Evolutionary conservation across 257 asterid genomes (phyloP).

Genomic region (Petunia secreta): DNA sequence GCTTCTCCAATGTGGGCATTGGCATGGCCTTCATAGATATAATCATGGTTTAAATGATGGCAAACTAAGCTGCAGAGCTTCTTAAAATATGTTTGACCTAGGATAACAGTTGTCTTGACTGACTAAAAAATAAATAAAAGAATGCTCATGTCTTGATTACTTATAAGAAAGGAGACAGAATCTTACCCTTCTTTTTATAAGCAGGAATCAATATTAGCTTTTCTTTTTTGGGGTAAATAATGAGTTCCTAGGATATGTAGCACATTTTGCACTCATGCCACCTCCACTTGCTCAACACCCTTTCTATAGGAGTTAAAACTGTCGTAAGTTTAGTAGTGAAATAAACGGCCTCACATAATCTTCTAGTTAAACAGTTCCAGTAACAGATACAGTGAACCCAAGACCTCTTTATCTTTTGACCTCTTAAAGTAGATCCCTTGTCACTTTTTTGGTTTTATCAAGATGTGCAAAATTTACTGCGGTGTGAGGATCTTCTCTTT

Average conservation of each 20-base stretch:
- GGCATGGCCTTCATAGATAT: not conserved
- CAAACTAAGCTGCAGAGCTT: not conserved
- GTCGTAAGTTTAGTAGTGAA: not conserved
- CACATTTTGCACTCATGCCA: not conserved
- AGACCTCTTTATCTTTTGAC: not conserved
- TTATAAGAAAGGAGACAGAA: too few relatives aligned
- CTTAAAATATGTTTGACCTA: slow-evolving; percentile 5
- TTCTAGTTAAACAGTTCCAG: not conserved
- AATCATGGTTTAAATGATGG: not conserved
- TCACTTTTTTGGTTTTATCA: slow-evolving; percentile 12
- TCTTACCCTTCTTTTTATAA: not conserved
- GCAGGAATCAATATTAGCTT: not conserved
- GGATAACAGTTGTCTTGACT: not conserved
- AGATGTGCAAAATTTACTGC: slow-evolving; percentile 15
- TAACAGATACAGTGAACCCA: not conserved
- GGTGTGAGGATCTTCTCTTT: not conserved
- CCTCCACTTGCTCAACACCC: not conserved
- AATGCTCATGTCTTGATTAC: too few relatives aligned
- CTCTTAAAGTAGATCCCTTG: not conserved
- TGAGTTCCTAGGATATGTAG: slow-evolving; percentile 8
- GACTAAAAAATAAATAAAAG: not conserved
- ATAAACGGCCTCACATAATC: not conserved
- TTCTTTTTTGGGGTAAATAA: not conserved
- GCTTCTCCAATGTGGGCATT: not conserved
- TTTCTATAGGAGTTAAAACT: not conserved